Evolutionary conservation across 169 alveolate genomes (phyloP).

Genomic region (Eimeria maxima): DNA sequence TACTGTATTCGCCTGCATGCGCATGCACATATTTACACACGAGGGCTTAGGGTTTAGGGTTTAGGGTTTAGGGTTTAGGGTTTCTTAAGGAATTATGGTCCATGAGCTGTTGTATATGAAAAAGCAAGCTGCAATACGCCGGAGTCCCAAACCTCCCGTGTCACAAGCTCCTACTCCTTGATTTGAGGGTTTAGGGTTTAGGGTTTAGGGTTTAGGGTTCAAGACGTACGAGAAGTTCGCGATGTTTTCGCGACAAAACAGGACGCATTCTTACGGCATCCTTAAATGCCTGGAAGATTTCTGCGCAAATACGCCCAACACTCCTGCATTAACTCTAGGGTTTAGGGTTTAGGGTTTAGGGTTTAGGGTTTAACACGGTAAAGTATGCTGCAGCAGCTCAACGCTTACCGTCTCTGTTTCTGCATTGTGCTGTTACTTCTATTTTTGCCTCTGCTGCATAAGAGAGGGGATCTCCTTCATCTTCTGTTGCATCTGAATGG

Average conservation of each 20-base stretch:
- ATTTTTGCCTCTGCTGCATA: conserved; percentile 37
- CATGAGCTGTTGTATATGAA: not conserved
- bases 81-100: not conserved
- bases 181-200: conserved; percentile 38
- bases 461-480: not conserved
- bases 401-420: conserved; percentile 38
- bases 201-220: conserved; percentile 58
- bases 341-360: conserved; percentile 1
- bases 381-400: not conserved
- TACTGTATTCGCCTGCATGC: conserved; percentile 20
- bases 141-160: no score
- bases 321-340: not conserved
- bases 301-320: not conserved
- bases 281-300: conserved; percentile 1
- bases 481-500: not conserved
- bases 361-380: not conserved
- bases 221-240: conserved; percentile 30
- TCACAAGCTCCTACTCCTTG: not conserved
- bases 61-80: not conserved
- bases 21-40: not conserved
- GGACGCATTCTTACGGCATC: conserved; percentile 20
- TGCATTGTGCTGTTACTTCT: conserved; percentile 47
- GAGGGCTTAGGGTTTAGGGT: conserved; percentile 16
- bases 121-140: no score
- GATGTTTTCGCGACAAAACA: conserved; percentile 20